Percentiles rank a stretch among this genome's conserved stretches.
Conservation (phyloP, 306 rosid species). For the Lathyrus sativus region DNA sequence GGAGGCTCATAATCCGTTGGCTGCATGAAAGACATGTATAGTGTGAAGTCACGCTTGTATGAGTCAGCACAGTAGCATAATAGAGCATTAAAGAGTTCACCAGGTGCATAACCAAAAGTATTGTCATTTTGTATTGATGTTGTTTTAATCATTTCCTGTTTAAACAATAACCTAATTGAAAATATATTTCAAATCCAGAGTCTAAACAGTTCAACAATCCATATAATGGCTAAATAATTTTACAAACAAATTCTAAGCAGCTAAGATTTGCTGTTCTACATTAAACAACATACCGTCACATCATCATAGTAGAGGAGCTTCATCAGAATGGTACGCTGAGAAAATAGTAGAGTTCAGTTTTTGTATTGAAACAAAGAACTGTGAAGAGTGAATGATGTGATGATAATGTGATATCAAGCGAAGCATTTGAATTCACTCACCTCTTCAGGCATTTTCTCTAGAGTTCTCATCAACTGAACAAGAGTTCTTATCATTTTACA, state of each 20-base stretch:
- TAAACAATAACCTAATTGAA: slow-evolving; percentile 25
- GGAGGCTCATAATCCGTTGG: slow-evolving; percentile 96
- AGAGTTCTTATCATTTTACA: slow-evolving; percentile 97
- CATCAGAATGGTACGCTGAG: slow-evolving; percentile 93
- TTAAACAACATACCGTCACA: slow-evolving; percentile 64
- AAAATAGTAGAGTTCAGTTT: slow-evolving; percentile 31
- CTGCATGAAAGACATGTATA: slow-evolving; percentile 55
- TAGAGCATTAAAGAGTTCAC: slow-evolving; percentile 8
- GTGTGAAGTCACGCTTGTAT: not conserved
- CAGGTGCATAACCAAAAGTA: slow-evolving; percentile 25
- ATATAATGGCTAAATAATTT: slow-evolving; percentile 4
- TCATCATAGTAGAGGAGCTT: slow-evolving; percentile 88
- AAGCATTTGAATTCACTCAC: slow-evolving; percentile 46
- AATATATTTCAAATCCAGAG: slow-evolving; percentile 11
- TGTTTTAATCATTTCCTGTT: slow-evolving; percentile 26
- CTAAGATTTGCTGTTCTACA: slow-evolving; percentile 12
- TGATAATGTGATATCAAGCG: slow-evolving; percentile 17
- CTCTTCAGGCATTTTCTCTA: slow-evolving; percentile 97
- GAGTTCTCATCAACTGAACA: slow-evolving; percentile 96
- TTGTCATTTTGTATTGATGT: slow-evolving; percentile 25
- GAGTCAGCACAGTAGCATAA: slow-evolving; percentile 18
- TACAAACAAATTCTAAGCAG: slow-evolving; percentile 11
- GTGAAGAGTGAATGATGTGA: slow-evolving; percentile 9
- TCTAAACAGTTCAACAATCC: slow-evolving; percentile 13
- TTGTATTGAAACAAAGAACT: not conserved